phyloP scores from a whole-genome alignment of 1,284 basidiomycete species.

The Gomphus bonarii region DNA sequence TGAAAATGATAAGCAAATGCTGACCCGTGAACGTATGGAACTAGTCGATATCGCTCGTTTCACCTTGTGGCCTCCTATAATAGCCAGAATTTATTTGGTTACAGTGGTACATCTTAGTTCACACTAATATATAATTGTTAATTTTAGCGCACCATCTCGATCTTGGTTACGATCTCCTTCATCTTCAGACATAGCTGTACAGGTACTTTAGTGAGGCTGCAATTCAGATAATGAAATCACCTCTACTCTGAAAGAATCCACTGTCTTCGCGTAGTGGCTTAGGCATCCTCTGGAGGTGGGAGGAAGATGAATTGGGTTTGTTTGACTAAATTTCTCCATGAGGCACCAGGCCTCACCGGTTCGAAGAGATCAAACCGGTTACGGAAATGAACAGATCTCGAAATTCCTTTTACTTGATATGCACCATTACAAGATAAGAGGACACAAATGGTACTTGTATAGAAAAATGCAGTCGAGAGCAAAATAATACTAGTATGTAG shows the following conservation, averaged over 20 bases:
- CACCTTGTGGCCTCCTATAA: not conserved
- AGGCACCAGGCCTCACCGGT: no score
- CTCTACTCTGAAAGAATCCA: not conserved
- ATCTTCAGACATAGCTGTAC: not conserved
- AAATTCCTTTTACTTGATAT: not conserved
- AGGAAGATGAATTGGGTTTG: not conserved
- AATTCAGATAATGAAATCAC: not conserved
- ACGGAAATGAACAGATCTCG: not conserved
- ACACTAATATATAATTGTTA: not conserved
- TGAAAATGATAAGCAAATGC: not conserved
- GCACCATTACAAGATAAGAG: constrained; percentile 3
- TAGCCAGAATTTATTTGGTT: not conserved
- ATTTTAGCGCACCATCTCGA: not conserved
- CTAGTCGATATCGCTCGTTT: not conserved
- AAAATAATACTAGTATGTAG: not conserved
- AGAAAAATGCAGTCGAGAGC: not conserved
- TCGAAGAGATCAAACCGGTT: not conserved
- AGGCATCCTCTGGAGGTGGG: not conserved
- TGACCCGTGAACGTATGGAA: not conserved
- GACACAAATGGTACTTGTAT: constrained; percentile 4
- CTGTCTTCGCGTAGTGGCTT: not conserved
- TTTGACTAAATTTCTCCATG: not conserved
- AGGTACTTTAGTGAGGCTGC: not conserved
- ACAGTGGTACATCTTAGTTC: not conserved
- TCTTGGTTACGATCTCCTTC: not conserved